Evolutionary conservation across 108 stramenopile genomes (phyloP).

Genomic region (Nannochloropsis oceanica): DNA sequence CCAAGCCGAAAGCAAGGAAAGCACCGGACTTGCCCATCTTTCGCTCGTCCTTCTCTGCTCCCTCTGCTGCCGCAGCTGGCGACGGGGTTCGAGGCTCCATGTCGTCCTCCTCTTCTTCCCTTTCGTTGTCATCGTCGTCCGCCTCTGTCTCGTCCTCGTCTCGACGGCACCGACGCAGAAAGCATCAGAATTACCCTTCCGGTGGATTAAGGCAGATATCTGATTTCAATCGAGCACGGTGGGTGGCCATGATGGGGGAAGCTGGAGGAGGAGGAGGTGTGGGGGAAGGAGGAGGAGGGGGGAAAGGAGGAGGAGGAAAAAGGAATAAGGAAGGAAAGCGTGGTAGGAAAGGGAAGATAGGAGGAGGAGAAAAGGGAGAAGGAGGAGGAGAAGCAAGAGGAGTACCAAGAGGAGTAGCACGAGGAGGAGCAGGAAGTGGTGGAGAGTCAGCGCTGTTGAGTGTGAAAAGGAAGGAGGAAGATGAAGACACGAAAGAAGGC

Average conservation of each 20-base stretch:
- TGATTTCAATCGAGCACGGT: neutral
- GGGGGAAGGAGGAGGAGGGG: neutral
- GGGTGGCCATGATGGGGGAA: neutral
- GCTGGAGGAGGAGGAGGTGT: neutral
- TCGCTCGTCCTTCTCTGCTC: too few relatives aligned
- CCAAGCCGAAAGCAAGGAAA: too few relatives aligned
- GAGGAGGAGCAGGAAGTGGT: too few relatives aligned
- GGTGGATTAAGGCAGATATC: neutral
- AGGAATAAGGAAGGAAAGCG: neutral
- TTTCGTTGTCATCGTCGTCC: neutral
- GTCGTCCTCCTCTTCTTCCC: neutral
- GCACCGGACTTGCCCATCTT: too few relatives aligned
- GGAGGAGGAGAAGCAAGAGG: neutral
- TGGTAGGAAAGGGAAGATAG: too few relatives aligned
- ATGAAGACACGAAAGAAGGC: neutral
- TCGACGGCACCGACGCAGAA: neutral
- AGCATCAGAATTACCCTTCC: neutral
- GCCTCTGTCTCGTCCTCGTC: neutral
- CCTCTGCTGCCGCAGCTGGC: too few relatives aligned
- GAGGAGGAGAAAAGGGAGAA: neutral
- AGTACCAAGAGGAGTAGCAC: too few relatives aligned
- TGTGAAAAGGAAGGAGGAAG: neutral
- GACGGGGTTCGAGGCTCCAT: neutral
- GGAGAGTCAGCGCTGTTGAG: too few relatives aligned
- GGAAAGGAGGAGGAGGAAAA: neutral